A percentile compares a stretch with the other conserved stretches of the same genome.
Evolutionary conservation across 352 stramenopile species (phyloP).

Genomic region (Pythium diclinum): DNA sequence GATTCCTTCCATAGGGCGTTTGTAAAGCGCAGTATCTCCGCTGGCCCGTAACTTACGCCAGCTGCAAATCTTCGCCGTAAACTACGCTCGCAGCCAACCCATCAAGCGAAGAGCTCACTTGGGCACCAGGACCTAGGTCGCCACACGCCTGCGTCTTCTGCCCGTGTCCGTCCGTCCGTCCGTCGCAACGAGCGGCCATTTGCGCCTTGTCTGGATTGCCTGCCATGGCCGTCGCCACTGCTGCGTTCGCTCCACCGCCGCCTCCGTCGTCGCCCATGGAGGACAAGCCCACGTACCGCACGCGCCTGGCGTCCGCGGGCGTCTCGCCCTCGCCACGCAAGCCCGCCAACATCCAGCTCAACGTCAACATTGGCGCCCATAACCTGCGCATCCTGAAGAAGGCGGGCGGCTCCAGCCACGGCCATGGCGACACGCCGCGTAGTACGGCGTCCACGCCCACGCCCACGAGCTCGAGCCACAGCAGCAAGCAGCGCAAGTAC

Average conservation of each 20-base stretch:
- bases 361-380: slow-evolving; percentile 21
- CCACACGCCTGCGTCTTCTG: neutral
- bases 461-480: slow-evolving; percentile 14
- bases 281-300: slow-evolving; percentile 29
- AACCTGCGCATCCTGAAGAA: slow-evolving; percentile 31
- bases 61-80: neutral
- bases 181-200: neutral
- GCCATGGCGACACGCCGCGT: neutral
- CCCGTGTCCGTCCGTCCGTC: neutral
- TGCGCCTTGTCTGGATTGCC: neutral
- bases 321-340: neutral
- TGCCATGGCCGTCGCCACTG: slow-evolving; percentile 20
- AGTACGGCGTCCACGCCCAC: neutral
- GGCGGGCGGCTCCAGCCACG: slow-evolving; percentile 1
- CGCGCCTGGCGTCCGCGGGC: slow-evolving; percentile 16
- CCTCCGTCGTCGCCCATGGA: slow-evolving; percentile 20
- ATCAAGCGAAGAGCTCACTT: slow-evolving; percentile 6
- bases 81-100: neutral
- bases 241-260: slow-evolving; percentile 13
- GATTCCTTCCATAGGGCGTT: slow-evolving; percentile 20
- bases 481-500: slow-evolving; percentile 85
- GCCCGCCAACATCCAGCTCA: slow-evolving; percentile 8
- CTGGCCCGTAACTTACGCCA: slow-evolving; percentile 17
- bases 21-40: slow-evolving; percentile 19
- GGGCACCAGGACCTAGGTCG: neutral